A percentile compares a stretch with the other conserved stretches of the same genome.
Evolutionary conservation across 768 basidiomycete species (phyloP).

Genomic region (Boletus speciosus): DNA sequence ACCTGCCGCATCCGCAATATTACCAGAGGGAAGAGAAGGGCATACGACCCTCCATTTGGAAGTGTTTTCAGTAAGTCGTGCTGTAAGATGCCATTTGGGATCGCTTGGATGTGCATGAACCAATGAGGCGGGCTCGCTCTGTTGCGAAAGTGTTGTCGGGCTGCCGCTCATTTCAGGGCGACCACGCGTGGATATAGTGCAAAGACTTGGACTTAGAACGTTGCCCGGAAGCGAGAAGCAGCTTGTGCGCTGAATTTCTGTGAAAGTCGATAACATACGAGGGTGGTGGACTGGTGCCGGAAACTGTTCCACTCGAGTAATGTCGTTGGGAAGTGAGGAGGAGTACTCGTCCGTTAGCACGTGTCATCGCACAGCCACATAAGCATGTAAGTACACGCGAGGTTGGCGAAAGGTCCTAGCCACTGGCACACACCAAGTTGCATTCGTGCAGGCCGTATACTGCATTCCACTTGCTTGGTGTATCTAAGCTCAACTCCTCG

Average conservation of each 20-base stretch:
- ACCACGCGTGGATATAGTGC: background rate
- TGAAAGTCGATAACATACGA: background rate
- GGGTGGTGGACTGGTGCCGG: background rate
- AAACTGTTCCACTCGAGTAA: too few species aligned
- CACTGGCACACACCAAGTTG: background rate
- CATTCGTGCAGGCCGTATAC: background rate
- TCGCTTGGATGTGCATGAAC: too few species aligned
- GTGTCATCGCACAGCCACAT: conserved; percentile 13
- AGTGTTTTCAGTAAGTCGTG: background rate
- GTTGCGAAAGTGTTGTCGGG: background rate
- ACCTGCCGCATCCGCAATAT: background rate
- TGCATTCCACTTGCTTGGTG: background rate
- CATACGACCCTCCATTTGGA: background rate
- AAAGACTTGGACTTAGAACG: background rate
- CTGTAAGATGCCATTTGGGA: background rate
- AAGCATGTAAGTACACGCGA: background rate
- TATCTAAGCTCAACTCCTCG: background rate
- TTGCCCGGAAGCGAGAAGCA: background rate
- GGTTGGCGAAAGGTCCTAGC: background rate
- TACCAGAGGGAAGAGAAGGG: background rate
- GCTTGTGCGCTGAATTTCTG: background rate
- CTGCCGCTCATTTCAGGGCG: background rate
- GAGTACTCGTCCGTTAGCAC: background rate
- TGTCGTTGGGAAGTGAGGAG: too few species aligned
- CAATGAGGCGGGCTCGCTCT: too few species aligned